Percentiles rank a stretch among this genome's conserved stretches.
Evolutionary conservation across 176 grass and related monocot genomes (phyloP).

Genomic region (Oryza meyeriana): DNA sequence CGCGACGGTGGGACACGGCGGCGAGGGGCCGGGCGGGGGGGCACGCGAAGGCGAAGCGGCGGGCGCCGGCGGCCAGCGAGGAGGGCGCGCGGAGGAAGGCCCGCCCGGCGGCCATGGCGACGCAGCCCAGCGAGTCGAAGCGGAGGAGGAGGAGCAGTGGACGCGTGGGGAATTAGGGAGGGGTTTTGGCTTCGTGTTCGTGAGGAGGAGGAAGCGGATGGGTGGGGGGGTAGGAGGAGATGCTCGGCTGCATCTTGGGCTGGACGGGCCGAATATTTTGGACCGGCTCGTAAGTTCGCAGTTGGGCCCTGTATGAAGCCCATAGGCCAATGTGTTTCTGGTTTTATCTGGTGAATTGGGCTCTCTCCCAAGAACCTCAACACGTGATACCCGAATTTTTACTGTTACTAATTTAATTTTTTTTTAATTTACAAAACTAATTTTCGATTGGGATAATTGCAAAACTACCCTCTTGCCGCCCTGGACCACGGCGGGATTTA

Average conservation of each 20-base stretch:
- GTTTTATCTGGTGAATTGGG: no score
- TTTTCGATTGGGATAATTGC: no score
- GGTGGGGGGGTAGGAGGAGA: background rate
- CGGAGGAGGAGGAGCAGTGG: no score
- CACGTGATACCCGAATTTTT: no score
- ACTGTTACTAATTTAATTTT: no score
- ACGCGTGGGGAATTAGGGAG: no score
- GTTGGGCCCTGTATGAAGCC: background rate
- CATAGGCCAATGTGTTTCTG: no score
- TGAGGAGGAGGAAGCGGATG: slow-evolving; percentile 21
- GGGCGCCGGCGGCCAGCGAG: slow-evolving; percentile 44
- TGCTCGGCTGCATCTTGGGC: background rate
- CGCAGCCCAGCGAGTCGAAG: background rate
- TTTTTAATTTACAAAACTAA: no score
- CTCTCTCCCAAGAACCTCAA: no score
- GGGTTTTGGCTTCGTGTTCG: slow-evolving; percentile 25
- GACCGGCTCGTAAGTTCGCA: background rate
- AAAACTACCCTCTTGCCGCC: no score
- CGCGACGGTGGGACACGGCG: slow-evolving; percentile 14
- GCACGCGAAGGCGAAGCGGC: slow-evolving; percentile 18
- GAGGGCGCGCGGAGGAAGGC: slow-evolving; percentile 57
- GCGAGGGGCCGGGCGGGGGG: background rate
- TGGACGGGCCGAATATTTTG: background rate
- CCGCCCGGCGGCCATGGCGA: slow-evolving; percentile 82
- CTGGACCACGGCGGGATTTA: no score